These are phyloP conservation scores for Paracoccidioides lutzii DNA, from an alignment of 2,329 filamentous ascomycete species.

Conservation along the genomic window DNA sequence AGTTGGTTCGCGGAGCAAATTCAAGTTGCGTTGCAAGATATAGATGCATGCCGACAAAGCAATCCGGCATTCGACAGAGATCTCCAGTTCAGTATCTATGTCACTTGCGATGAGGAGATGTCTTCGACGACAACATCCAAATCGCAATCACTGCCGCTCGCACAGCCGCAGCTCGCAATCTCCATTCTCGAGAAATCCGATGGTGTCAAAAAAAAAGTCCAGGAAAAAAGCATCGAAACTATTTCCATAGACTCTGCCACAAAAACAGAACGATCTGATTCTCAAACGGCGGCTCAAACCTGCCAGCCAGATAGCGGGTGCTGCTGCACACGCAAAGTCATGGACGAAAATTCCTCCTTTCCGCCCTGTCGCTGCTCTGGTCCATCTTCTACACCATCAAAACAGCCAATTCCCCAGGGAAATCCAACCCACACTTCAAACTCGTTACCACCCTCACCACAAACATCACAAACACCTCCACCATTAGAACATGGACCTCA, in stretches of 20 bases:
- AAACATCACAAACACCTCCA: slow-evolving; percentile 1
- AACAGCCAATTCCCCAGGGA: background rate
- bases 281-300: slow-evolving; percentile 4
- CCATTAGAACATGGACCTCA: slow-evolving; percentile 1
- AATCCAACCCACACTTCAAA: slow-evolving; percentile 11
- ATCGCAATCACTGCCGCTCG: background rate
- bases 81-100: slow-evolving; percentile 41
- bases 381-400: slow-evolving; percentile 10
- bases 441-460: slow-evolving; percentile 8
- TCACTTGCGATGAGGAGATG: slow-evolving; percentile 40
- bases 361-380: slow-evolving; percentile 28
- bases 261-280: slow-evolving; percentile 6
- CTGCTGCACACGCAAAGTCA: slow-evolving; percentile 38
- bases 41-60: slow-evolving; percentile 23
- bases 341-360: slow-evolving; percentile 31
- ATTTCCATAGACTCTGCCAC: slow-evolving; percentile 15
- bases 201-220: background rate
- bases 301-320: slow-evolving; percentile 27
- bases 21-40: slow-evolving; percentile 31
- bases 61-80: slow-evolving; percentile 26
- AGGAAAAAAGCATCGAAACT: slow-evolving; percentile 11
- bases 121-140: background rate
- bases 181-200: background rate
- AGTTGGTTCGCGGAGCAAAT: slow-evolving; percentile 43
- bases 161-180: background rate